These are phyloP conservation scores for Pascua guehoae DNA, from an alignment of 1,284 basidiomycete genomes.

Conservation along the genomic window DNA sequence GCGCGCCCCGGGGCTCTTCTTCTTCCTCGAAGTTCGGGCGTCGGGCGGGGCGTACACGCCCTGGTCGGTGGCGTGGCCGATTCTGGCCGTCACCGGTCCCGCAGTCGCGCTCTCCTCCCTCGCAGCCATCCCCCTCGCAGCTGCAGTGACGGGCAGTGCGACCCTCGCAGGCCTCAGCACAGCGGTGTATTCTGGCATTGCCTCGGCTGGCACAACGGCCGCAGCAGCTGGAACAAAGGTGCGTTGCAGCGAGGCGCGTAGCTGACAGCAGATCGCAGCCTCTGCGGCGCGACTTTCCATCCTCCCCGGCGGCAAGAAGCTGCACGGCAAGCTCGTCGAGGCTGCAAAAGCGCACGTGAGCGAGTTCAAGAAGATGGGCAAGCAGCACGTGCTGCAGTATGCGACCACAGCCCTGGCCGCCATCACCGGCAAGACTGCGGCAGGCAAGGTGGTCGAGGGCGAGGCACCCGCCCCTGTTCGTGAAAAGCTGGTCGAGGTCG, in stretches of 20 bases:
- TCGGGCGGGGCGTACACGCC: not conserved
- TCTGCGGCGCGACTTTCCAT: not conserved
- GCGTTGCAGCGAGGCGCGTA: not conserved
- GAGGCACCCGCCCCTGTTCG: not conserved
- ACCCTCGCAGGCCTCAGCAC: not conserved
- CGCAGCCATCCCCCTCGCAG: not conserved
- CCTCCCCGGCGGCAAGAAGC: constrained; percentile 5
- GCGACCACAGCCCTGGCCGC: not conserved
- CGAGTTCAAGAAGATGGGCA: constrained; percentile 1
- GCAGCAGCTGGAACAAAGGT: not conserved
- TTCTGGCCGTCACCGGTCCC: not conserved
- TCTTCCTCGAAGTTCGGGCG: not conserved
- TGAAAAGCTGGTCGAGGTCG: constrained; percentile 1
- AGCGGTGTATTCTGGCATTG: not conserved
- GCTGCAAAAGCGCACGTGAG: constrained; percentile 3
- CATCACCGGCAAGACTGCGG: not conserved
- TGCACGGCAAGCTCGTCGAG: constrained; percentile 6
- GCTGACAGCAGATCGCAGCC: constrained; percentile 1
- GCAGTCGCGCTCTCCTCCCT: not conserved
- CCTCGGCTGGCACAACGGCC: not conserved
- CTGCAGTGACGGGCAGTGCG: not conserved
- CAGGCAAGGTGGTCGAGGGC: not conserved
- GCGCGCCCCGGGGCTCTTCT: not conserved
- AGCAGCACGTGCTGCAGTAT: constrained; percentile 4
- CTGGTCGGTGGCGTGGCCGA: constrained; percentile 1